phyloP scores from a whole-genome alignment of 345 rosid genomes.

The Moricandia arvensis region DNA sequence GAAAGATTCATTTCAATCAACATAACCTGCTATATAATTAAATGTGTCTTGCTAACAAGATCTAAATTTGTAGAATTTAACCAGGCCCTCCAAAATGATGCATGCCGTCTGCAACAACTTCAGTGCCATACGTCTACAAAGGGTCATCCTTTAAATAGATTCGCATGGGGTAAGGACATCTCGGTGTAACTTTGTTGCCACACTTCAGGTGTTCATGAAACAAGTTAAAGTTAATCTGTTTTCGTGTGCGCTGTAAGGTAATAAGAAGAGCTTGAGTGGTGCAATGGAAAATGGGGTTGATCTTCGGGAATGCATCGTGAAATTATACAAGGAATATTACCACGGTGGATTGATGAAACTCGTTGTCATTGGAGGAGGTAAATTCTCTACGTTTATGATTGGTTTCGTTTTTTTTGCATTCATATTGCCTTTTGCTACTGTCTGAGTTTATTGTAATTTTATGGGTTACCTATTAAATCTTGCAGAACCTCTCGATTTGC shows the following conservation, averaged over 20 bases:
- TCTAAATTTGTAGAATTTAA: slow-evolving; percentile 65
- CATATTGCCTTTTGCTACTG: neutral
- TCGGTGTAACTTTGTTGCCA: slow-evolving; percentile 18
- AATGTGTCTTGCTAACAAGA: slow-evolving; percentile 17
- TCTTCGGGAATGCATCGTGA: slow-evolving; percentile 68
- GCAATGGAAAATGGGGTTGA: slow-evolving; percentile 84
- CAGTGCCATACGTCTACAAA: slow-evolving; percentile 79
- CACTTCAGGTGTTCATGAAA: slow-evolving; percentile 16
- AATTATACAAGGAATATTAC: slow-evolving; percentile 66
- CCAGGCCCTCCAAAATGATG: slow-evolving; percentile 92
- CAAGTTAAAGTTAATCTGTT: slow-evolving; percentile 6
- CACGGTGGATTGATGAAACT: slow-evolving; percentile 94
- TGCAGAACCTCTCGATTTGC: slow-evolving; percentile 87
- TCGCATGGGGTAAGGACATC: slow-evolving; percentile 78
- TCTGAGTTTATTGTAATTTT: slow-evolving; percentile 4
- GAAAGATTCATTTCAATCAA: neutral
- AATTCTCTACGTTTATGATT: slow-evolving; percentile 23
- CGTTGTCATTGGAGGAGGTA: slow-evolving; percentile 98
- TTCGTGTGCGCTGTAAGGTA: slow-evolving; percentile 56
- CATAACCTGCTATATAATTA: neutral
- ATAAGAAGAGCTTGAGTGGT: slow-evolving; percentile 86
- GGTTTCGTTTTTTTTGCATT: slow-evolving; percentile 8
- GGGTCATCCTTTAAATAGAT: slow-evolving; percentile 76
- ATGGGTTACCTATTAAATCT: slow-evolving; percentile 16
- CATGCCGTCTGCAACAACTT: slow-evolving; percentile 88